Base-by-base conservation (phyloP, 108 stramenopile species). In the Thalassiosira profunda region DNA sequence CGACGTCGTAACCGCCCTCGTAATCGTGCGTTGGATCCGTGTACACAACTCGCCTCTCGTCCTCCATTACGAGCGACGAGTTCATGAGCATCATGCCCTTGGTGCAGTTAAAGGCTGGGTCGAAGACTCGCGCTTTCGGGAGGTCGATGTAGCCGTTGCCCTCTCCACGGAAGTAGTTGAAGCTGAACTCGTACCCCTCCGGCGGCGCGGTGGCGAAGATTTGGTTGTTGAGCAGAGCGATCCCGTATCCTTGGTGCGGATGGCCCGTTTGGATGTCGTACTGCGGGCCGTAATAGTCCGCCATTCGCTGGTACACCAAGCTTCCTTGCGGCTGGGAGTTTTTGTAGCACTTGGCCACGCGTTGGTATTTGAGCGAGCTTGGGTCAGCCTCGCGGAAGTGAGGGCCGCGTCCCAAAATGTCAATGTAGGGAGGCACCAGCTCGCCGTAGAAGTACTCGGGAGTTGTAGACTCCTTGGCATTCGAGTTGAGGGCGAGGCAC, bases 91-190 rank as follows among this genome's bases (percentile, higher is more conserved):
- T 57, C 49, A 91, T 80, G 5, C 95, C 92, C 12, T 69, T 70
- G 23, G 91, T 91, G 62, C 95, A 96, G 51, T 94, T 92, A 55
- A 84, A 91, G n/a, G 72, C 47, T 9, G 89, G 79, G 23, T 91
- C 85, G 65, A 73, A 96, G 5, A 62, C 30, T 5, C 86, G 73
- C 6, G 83, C 67, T 14, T 80, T 64, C 11, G 91, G 93, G 0
- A 93, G 51, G 49, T 92, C 89, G 11, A 96, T 84, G 56, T 76
- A 76, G 1, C 76, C 70, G n/a, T 65, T 72, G 10, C 83, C 83
- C 41, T 65, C 59, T 29, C 79, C 74, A 29, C 69, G 46, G 55
- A 80, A 79, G 31, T 84, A 79, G 29, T 33, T 71, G 23, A 80
- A 45, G 30, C 54, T 43, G 14, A 60, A 64, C 52, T 80, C 69